Base-by-base conservation (phyloP, 129 eudicot genomes). In the Deinandra increscens region DNA sequence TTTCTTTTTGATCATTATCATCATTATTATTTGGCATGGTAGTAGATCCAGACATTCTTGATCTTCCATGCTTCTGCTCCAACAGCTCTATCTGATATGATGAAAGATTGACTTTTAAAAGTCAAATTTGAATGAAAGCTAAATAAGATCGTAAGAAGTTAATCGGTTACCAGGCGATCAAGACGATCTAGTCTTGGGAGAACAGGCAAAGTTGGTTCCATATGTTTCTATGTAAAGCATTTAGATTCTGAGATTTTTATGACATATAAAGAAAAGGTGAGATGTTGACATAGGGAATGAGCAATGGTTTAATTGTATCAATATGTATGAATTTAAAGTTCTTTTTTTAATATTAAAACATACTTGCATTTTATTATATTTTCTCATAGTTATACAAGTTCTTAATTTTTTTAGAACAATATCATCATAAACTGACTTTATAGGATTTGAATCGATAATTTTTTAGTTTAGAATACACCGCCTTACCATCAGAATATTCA, bases 121-220 rank as follows among this genome's bases (percentile, higher is more conserved):
- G 50, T 38, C 13, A 38, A 36, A 59, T 7, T 3, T 26, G 3
- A 36, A 4, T 61, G 33, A 3, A 19, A 45, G 22, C 7, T 2
- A 19, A 14, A 18, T 0, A 42, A 26, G 36, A 11, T 67, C 1
- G 9, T 3, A 75, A 38, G 11, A 49, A 48, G 55, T 15, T 6
- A 39, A 70, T 0, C 31, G 39, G 13, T 69, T 86, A 89, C 96
- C 80, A 89, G 41, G 17, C 87, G 90, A 75, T 89, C 96, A 41
- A 89, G 96, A 54, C 96, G 96, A 73, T 89, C 84, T 17, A 89
- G 65, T 73, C 96, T 70, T 44, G 90, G 82, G n/a, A 89, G 81
- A 80, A 86, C 78, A 42, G 96, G 96, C 83, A 83, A 20, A 77
- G 79, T 69, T 34, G 80, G 60, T 44, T 80, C 82, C 85, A 68